Evolutionary conservation across 768 basidiomycete species (phyloP), one percentile per base, ranked within the genome.

Genomic region (Pleurotus tuoliensis): DNA sequence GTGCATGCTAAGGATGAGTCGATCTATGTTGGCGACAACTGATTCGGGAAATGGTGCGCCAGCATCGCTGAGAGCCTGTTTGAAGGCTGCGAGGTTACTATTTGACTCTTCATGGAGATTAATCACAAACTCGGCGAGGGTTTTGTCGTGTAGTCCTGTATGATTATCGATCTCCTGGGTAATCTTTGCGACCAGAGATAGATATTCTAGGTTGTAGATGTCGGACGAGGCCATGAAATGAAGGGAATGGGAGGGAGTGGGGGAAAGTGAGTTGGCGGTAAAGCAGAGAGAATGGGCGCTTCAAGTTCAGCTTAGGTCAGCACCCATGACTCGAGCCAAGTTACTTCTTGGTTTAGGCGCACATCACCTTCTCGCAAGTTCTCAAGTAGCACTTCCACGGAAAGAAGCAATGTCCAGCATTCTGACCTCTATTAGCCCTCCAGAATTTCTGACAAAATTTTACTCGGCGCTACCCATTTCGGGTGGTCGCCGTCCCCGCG

Each of bases 71-170:
- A 98, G 81, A 68, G 90, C 88, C 47, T 71, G 67, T 74, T 93
- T 92, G 82, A 98, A 99, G 47, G 84, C 83, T 5, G 78, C 74
- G 50, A 94, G 77, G 60, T 83, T 86, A 62, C 73, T 73, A 66
- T 87, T 88, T 67, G 88, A 88, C 63, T 90, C 72, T 61, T 90
- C 88, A 72, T 98, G 96, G 56, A 98, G 82, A 60, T 82, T 75
- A 61, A 99, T 94, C 60, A 98, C 84, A 70, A 95, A 99, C 74
- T 98, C 96, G 11, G 97, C 94, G 47, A 96, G 79, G 2, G 90
- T 88, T 68, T 95, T 96, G 79, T 99, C 95, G 67, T 86, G 89
- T 38, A 91, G 71, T 13, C 84, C 88, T 51, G 82, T 79, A 68
- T 98, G 86, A 64, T 97, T 98, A 71, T 88, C 84, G 46, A 98